Evolutionary conservation across 352 stramenopile species (phyloP).

Genomic region (Globisporangium megalacanthum): DNA sequence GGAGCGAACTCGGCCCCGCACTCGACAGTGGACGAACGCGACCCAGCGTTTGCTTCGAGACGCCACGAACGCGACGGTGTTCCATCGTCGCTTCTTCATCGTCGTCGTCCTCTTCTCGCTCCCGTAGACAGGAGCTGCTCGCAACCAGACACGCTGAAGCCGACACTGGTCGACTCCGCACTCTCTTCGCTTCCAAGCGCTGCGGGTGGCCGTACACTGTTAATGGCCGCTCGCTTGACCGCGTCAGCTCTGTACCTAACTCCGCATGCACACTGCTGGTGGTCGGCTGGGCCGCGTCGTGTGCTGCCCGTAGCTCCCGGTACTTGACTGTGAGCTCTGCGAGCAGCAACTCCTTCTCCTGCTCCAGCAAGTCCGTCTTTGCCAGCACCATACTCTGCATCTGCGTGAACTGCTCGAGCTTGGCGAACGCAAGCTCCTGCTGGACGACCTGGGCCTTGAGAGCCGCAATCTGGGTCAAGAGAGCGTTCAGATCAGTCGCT

Average conservation of each 20-base stretch:
- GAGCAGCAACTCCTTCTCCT: slow-evolving; percentile 57
- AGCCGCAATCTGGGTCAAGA: slow-evolving; percentile 21
- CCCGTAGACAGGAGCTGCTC: not conserved
- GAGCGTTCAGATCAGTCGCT: slow-evolving; percentile 39
- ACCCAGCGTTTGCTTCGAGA: not conserved
- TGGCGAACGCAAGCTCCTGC: slow-evolving; percentile 12
- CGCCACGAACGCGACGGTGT: not conserved
- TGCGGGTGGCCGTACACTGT: slow-evolving; percentile 50
- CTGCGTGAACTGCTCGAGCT: slow-evolving; percentile 9
- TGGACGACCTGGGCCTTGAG: slow-evolving; percentile 18
- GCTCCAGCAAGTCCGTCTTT: slow-evolving; percentile 31
- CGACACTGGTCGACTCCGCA: slow-evolving; percentile 21
- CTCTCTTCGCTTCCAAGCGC: slow-evolving; percentile 30
- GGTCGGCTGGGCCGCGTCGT: slow-evolving; percentile 11
- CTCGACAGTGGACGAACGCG: slow-evolving; percentile 3
- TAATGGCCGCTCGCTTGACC: slow-evolving; percentile 20
- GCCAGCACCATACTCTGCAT: slow-evolving; percentile 32
- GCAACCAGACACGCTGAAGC: slow-evolving; percentile 16
- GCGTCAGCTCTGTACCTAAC: not conserved
- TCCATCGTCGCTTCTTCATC: not conserved
- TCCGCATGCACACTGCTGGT: slow-evolving; percentile 5
- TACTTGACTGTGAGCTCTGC: slow-evolving; percentile 43
- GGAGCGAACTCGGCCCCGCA: slow-evolving; percentile 6
- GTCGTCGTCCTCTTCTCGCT: slow-evolving; percentile 6
- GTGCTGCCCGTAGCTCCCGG: slow-evolving; percentile 22